phyloP scores from a whole-genome alignment of 257 asterid species.

The Hygrophila difformis region DNA sequence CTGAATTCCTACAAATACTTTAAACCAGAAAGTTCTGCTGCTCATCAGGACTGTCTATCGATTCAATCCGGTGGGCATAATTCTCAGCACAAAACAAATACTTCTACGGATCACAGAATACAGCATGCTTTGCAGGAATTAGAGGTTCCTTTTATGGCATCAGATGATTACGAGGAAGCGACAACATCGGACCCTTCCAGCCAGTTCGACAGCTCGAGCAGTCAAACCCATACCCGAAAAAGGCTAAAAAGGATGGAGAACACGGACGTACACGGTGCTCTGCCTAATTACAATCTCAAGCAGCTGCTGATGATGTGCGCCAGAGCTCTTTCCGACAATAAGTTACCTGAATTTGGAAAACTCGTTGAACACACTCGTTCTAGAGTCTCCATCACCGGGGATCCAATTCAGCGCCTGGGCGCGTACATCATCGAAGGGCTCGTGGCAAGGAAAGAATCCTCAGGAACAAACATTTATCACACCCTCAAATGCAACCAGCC shows the following conservation, averaged over 20 bases:
- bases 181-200: conserved; percentile 35
- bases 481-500: conserved; percentile 74
- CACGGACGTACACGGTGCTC: conserved; percentile 24
- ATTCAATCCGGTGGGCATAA: conserved; percentile 21
- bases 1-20: conserved; percentile 31
- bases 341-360: conserved; percentile 32
- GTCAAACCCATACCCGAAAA: conserved; percentile 22
- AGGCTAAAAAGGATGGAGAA: conserved; percentile 25
- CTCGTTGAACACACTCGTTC: conserved; percentile 43
- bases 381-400: conserved; percentile 68
- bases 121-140: conserved; percentile 45
- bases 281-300: conserved; percentile 44
- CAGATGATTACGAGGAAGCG: conserved; percentile 42
- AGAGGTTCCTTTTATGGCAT: conserved; percentile 71
- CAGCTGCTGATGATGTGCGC: conserved; percentile 66
- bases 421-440: conserved; percentile 93
- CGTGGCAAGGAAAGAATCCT: conserved; percentile 65
- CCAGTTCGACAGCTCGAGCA: conserved; percentile 19
- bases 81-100: conserved; percentile 25
- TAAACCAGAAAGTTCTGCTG: conserved; percentile 32
- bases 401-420: conserved; percentile 87
- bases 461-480: conserved; percentile 71
- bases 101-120: conserved; percentile 33
- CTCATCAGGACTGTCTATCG: conserved; percentile 24
- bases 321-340: conserved; percentile 55